Evolutionary conservation across 1,284 basidiomycete genomes (phyloP).

Genomic region (Ustilago shanxiensis): DNA sequence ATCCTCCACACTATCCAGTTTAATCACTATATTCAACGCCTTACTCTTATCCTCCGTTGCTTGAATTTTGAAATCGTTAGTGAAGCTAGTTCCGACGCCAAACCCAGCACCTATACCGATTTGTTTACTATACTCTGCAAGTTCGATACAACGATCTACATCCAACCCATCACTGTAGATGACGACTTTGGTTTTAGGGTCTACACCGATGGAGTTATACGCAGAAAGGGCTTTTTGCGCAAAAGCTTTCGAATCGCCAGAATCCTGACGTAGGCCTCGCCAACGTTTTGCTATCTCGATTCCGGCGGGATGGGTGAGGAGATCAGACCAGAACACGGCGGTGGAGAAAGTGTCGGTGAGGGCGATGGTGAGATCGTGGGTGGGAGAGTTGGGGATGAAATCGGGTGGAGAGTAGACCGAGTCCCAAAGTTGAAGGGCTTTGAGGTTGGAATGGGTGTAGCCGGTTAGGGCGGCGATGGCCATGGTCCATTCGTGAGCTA

Average conservation of each 20-base stretch:
- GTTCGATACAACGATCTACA: conserved; percentile 57
- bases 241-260: conserved; percentile 62
- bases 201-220: conserved; percentile 59
- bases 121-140: conserved; percentile 50
- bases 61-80: conserved; percentile 56
- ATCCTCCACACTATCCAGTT: conserved; percentile 60
- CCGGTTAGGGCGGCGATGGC: conserved; percentile 63
- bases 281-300: conserved; percentile 61
- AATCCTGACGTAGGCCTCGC: conserved; percentile 67
- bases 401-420: conserved; percentile 64
- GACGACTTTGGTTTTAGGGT: conserved; percentile 61
- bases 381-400: conserved; percentile 56
- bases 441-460: conserved; percentile 60
- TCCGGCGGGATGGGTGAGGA: conserved; percentile 51
- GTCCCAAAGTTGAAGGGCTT: conserved; percentile 65
- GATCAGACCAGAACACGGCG: conserved; percentile 65
- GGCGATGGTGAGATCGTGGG: conserved; percentile 67
- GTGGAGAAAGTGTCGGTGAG: conserved; percentile 69
- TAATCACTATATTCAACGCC: conserved; percentile 69
- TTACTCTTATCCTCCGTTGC: conserved; percentile 31
- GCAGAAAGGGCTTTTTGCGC: conserved; percentile 54
- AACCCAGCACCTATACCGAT: conserved; percentile 66
- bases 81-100: conserved; percentile 63
- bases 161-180: conserved; percentile 66
- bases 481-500: conserved; percentile 70